Percentiles rank a stretch among this genome's conserved stretches.
Conservation (phyloP, 1,284 basidiomycete species). For the Ganoderma sinense region DNA sequence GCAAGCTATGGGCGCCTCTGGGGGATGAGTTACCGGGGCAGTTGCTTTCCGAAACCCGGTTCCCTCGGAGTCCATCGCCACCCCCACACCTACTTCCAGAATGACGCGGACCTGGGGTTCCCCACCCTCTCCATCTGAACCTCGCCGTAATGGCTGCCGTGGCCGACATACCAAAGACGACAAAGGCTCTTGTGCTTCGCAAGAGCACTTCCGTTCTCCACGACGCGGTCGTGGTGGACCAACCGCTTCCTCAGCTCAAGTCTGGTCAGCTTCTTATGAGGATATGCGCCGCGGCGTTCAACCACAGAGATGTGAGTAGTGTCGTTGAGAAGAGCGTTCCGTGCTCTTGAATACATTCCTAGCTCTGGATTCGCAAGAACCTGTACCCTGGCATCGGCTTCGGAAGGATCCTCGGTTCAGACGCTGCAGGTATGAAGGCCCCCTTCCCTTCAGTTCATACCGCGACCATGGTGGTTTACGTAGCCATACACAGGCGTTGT, state of each 20-base stretch:
- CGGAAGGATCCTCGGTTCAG: slow-evolving; percentile 72
- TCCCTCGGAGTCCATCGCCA: too few relatives aligned
- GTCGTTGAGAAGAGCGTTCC: not conserved
- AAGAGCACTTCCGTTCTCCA: slow-evolving; percentile 52
- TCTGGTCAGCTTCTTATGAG: slow-evolving; percentile 69
- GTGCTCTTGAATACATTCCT: too few relatives aligned
- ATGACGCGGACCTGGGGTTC: not conserved
- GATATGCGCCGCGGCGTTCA: slow-evolving; percentile 77
- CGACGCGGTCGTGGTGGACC: slow-evolving; percentile 59
- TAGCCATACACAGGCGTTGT: slow-evolving; percentile 58
- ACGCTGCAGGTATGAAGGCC: slow-evolving; percentile 69
- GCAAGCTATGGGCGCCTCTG: slow-evolving; percentile 18
- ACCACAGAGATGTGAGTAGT: slow-evolving; percentile 77
- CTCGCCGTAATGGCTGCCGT: slow-evolving; percentile 14
- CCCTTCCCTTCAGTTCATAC: not conserved
- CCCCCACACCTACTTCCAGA: not conserved
- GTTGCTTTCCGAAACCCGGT: too few relatives aligned
- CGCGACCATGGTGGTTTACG: not conserved
- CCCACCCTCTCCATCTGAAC: not conserved
- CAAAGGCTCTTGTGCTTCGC: slow-evolving; percentile 50
- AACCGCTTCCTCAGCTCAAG: slow-evolving; percentile 56
- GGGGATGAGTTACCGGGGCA: too few relatives aligned
- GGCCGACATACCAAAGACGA: slow-evolving; percentile 28
- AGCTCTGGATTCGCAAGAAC: slow-evolving; percentile 81
- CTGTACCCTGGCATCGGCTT: slow-evolving; percentile 72